Conservation (phyloP, 106 monocot genomes). For the Agapanthus africanus region DNA sequence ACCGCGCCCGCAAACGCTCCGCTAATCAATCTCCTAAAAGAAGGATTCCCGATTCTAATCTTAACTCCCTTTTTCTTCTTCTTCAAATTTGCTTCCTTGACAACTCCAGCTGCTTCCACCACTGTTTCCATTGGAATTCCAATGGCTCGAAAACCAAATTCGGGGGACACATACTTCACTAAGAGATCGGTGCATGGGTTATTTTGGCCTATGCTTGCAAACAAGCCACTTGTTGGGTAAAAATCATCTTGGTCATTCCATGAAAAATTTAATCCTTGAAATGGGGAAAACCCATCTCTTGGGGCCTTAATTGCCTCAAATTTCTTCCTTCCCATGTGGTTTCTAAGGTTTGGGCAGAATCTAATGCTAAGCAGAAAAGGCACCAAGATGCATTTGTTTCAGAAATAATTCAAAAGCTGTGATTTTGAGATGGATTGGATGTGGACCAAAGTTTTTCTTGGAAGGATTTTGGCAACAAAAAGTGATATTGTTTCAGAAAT, state of each 20-base stretch:
- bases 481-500: too few relatives aligned
- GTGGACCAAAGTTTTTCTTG: not conserved
- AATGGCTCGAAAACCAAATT: constrained; percentile 24
- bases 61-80: constrained; percentile 20
- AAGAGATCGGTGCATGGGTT: constrained; percentile 35
- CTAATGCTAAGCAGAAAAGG: too few relatives aligned
- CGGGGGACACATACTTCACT: constrained; percentile 41
- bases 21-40: constrained; percentile 80
- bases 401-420: not conserved
- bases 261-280: constrained; percentile 26
- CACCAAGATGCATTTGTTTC: too few relatives aligned
- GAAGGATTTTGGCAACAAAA: not conserved
- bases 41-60: constrained; percentile 65
- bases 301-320: constrained; percentile 31
- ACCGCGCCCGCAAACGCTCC: constrained; percentile 88
- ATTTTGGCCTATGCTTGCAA: constrained; percentile 61
- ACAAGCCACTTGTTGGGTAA: constrained; percentile 38
- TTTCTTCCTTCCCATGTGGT: constrained; percentile 31
- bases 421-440: too few relatives aligned
- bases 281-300: constrained; percentile 20
- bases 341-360: too few relatives aligned
- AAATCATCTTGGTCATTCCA: constrained; percentile 37
- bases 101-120: too few relatives aligned
- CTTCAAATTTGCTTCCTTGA: constrained; percentile 17
- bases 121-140: constrained; percentile 17